phyloP scores from a whole-genome alignment of 1,284 basidiomycete genomes.

The Moesziomyces parantarcticus region DNA sequence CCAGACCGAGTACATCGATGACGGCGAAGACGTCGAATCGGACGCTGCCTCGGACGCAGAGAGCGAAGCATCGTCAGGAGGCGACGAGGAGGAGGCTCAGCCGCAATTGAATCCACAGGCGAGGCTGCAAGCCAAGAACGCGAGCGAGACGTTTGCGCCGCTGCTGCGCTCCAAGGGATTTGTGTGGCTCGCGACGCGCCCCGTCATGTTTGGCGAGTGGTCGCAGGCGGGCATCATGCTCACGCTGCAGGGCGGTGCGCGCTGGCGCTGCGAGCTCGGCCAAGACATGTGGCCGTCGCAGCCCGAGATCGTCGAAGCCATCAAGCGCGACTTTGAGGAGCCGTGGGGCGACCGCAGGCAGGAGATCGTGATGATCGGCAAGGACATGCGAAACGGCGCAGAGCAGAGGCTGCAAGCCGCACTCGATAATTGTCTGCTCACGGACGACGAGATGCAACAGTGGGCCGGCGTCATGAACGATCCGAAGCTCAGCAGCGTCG shows the following conservation, averaged over 20 bases:
- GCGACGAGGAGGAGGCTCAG: conserved; percentile 60
- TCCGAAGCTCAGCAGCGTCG: conserved; percentile 3
- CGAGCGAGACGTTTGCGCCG: conserved; percentile 66
- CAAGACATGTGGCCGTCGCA: conserved; percentile 69
- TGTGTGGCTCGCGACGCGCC: conserved; percentile 68
- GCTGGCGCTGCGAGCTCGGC: conserved; percentile 69
- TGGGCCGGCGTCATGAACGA: conserved; percentile 69
- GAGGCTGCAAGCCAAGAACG: conserved; percentile 68
- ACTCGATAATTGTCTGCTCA: conserved; percentile 68
- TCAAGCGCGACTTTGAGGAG: conserved; percentile 69
- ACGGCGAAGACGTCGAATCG: conserved; percentile 50
- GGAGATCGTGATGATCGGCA: conserved; percentile 69
- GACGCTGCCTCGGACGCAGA: conserved; percentile 11
- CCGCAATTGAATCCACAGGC: conserved; percentile 69
- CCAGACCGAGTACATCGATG: conserved; percentile 67
- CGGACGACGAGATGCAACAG: conserved; percentile 68
- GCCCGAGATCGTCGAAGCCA: conserved; percentile 67
- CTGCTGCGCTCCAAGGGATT: conserved; percentile 71
- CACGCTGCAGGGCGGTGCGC: conserved; percentile 68
- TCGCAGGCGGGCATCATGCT: conserved; percentile 70
- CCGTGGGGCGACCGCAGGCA: conserved; percentile 70
- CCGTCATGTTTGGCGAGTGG: conserved; percentile 70
- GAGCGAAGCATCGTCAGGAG: conserved; percentile 29
- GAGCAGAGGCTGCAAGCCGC: conserved; percentile 65
- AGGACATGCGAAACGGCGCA: conserved; percentile 63